A percentile compares a stretch with the other conserved stretches of the same genome.
These are phyloP conservation scores for Extremus antarcticus DNA, from an alignment of 495 filamentous ascomycete genomes.

Conservation along the genomic window DNA sequence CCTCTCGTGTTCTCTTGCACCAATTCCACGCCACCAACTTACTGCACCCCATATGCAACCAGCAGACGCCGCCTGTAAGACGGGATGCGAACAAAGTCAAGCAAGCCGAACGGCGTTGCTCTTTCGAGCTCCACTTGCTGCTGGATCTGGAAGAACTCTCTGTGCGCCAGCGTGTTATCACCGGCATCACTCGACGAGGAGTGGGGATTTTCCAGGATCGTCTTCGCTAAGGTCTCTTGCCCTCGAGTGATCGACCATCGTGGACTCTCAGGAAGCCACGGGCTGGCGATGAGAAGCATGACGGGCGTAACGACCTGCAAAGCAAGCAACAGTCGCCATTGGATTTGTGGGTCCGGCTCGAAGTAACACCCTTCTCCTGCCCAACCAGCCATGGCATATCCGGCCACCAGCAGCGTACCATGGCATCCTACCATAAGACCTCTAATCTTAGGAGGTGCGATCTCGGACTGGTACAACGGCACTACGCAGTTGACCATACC, in stretches of 20 bases:
- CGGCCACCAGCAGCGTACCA: slow-evolving; percentile 5
- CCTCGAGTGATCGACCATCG: not conserved
- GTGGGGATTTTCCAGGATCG: not conserved
- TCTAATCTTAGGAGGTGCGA: not conserved
- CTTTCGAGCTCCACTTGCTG: not conserved
- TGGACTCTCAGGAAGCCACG: not conserved
- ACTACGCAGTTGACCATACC: slow-evolving; percentile 7
- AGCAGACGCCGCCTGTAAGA: not conserved
- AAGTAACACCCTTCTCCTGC: not conserved
- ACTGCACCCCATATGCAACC: not conserved
- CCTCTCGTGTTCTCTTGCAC: too few species aligned
- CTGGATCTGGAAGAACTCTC: not conserved
- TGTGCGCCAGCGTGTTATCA: not conserved
- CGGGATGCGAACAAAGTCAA: not conserved
- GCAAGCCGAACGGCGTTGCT: not conserved
- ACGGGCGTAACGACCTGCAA: not conserved
- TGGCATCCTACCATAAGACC: slow-evolving; percentile 10
- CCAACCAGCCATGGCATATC: slow-evolving; percentile 4
- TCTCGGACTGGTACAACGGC: slow-evolving; percentile 9
- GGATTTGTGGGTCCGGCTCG: not conserved
- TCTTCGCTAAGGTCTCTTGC: not conserved
- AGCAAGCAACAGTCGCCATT: not conserved
- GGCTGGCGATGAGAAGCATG: not conserved
- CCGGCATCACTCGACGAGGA: not conserved
- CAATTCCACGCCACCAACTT: too few species aligned